These are phyloP conservation scores for Cordyceps fumosorosea DNA, from an alignment of 2,329 filamentous ascomycete species.

Conservation along the genomic window DNA sequence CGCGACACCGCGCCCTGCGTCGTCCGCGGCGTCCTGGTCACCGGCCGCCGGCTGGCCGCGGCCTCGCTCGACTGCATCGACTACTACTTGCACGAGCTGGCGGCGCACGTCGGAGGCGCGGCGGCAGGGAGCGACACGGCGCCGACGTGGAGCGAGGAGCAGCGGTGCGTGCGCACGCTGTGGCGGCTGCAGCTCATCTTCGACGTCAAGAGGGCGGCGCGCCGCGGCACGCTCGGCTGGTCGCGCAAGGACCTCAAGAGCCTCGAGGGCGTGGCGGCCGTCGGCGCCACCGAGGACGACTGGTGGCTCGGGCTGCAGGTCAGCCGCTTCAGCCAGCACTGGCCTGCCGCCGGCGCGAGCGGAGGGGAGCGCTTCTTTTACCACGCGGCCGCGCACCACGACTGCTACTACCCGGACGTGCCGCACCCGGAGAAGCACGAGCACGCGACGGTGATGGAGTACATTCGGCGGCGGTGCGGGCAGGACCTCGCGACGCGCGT, in stretches of 20 bases:
- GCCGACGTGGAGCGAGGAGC: conserved; percentile 7
- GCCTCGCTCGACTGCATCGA: not conserved
- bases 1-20: not conserved
- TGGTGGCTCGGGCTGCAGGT: conserved; percentile 10
- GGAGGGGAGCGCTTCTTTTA: conserved; percentile 11
- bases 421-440: conserved; percentile 9
- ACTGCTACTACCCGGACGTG: conserved; percentile 10
- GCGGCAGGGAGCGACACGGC: not conserved
- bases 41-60: not conserved
- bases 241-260: not conserved
- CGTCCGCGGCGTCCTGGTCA: conserved; percentile 2
- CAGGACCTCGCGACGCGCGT: conserved; percentile 2
- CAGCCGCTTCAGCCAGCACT: conserved; percentile 12
- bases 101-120: not conserved
- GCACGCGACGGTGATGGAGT: conserved; percentile 3
- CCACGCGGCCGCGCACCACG: conserved; percentile 10
- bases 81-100: not conserved
- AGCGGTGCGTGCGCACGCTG: conserved; percentile 3
- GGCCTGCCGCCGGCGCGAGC: not conserved
- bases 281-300: conserved; percentile 7
- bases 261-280: not conserved
- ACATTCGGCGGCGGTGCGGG: not conserved
- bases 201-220: conserved; percentile 3
- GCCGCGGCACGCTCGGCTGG: conserved; percentile 3
- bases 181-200: conserved; percentile 8